Percentiles rank a stretch among this genome's conserved stretches.
Evolutionary conservation across 495 filamentous ascomycete species (phyloP).

Genomic region (Neurospora tetrasperma): DNA sequence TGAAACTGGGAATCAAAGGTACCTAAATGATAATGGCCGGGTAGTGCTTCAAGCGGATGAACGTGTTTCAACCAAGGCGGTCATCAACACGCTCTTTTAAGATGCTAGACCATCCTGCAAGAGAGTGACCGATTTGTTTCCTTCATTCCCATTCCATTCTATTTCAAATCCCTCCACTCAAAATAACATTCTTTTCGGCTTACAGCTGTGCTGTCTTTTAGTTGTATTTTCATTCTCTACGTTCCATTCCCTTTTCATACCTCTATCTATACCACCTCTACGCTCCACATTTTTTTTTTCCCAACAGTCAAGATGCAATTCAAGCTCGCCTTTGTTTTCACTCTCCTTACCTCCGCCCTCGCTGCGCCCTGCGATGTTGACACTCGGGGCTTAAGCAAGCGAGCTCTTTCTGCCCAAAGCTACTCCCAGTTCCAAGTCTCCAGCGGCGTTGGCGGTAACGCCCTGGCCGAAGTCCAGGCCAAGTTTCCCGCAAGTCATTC

Average conservation of each 20-base stretch:
- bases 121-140: not conserved
- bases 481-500: conserved; percentile 32
- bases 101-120: not conserved
- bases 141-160: not conserved
- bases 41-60: not conserved
- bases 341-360: conserved; percentile 18
- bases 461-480: conserved; percentile 30
- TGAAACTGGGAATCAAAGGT: not conserved
- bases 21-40: not conserved
- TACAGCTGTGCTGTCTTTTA: conserved; percentile 22
- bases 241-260: not conserved
- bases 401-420: conserved; percentile 13
- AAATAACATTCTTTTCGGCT: not conserved
- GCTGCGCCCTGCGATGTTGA: conserved; percentile 12
- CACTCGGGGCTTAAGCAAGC: conserved; percentile 1
- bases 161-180: not conserved
- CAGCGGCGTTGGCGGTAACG: conserved; percentile 32
- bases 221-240: not conserved
- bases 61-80: not conserved
- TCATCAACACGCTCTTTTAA: not conserved
- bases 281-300: not conserved
- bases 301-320: conserved; percentile 19
- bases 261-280: not conserved
- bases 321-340: conserved; percentile 21
- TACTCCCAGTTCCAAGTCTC: conserved; percentile 32